These are phyloP conservation scores for Colletotrichum falcatum DNA, from an alignment of 2,329 filamentous ascomycete genomes.

Conservation along the genomic window DNA sequence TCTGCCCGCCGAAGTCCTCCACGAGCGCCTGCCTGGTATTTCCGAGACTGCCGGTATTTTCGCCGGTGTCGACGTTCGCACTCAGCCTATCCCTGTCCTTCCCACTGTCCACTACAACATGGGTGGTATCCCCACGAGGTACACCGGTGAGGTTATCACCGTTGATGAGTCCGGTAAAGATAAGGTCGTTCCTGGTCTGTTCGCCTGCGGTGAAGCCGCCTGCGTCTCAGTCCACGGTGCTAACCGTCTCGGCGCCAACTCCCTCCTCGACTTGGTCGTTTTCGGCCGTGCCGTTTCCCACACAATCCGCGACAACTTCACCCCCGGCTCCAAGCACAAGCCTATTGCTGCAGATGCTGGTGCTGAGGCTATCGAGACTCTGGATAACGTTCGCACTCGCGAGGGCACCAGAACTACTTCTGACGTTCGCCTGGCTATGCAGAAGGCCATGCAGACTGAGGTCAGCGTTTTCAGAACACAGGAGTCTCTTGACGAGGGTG, in stretches of 20 bases:
- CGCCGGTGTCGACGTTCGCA: conserved; percentile 94
- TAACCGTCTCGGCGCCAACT: conserved; percentile 98
- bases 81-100: conserved; percentile 95
- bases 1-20: conserved; percentile 89
- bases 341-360: conserved; percentile 87
- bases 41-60: conserved; percentile 99
- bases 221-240: conserved; percentile 98
- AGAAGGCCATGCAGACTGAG: conserved; percentile 98
- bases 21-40: conserved; percentile 97
- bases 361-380: conserved; percentile 84
- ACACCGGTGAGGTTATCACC: conserved; percentile 95
- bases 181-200: conserved; percentile 93
- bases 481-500: conserved; percentile 93
- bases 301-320: conserved; percentile 95
- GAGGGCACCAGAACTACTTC: conserved; percentile 88
- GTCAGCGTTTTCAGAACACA: conserved; percentile 97
- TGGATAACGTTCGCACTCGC: conserved; percentile 87
- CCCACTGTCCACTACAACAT: conserved; percentile 99
- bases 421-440: conserved; percentile 92
- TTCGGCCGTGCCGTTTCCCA: conserved; percentile 98
- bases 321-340: conserved; percentile 82
- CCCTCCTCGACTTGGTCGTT: conserved; percentile 95
- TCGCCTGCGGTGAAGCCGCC: conserved; percentile 95
- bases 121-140: conserved; percentile 98
- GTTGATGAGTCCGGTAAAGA: conserved; percentile 88